A percentile compares a stretch with the other conserved stretches of the same genome.
Conservation (phyloP, 2,329 filamentous ascomycete species). For the Alternaria sp. region DNA sequence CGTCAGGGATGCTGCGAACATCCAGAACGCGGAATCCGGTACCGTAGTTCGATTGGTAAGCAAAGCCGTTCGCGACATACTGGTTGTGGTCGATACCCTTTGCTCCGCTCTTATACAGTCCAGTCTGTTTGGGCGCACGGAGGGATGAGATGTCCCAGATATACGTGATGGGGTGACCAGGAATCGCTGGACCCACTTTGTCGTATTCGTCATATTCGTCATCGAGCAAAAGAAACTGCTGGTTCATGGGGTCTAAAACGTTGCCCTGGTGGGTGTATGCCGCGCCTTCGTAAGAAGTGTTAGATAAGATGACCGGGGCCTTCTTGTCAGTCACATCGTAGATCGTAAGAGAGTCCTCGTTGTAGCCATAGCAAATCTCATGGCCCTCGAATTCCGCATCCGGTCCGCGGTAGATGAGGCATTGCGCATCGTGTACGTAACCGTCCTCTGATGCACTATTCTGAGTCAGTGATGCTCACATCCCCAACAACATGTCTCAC, state of each 20-base stretch:
- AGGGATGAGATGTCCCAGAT: conserved; percentile 49
- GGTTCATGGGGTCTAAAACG: conserved; percentile 52
- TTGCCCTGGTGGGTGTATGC: conserved; percentile 66
- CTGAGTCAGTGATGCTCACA: neutral
- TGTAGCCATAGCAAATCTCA: conserved; percentile 65
- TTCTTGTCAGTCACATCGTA: conserved; percentile 61
- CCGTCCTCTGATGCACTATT: conserved; percentile 58
- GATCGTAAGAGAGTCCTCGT: conserved; percentile 61
- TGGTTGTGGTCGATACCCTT: conserved; percentile 57
- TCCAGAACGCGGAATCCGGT: conserved; percentile 52
- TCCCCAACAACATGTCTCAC: neutral
- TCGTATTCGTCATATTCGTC: conserved; percentile 51
- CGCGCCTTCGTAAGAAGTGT: conserved; percentile 63
- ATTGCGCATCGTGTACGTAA: conserved; percentile 68
- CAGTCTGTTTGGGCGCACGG: conserved; percentile 48
- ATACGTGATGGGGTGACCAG: conserved; percentile 48
- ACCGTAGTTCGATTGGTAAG: conserved; percentile 54
- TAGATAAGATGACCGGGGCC: conserved; percentile 56
- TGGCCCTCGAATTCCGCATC: conserved; percentile 55
- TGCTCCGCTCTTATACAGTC: conserved; percentile 49
- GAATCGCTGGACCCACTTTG: conserved; percentile 38
- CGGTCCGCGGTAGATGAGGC: conserved; percentile 62
- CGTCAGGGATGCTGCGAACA: conserved; percentile 49
- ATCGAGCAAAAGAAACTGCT: conserved; percentile 47
- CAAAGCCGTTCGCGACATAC: conserved; percentile 52